Percentiles rank a stretch among this genome's conserved stretches.
Evolutionary conservation across 208 protist species (phyloP).

Genomic region (Leishmania tarentolae): DNA sequence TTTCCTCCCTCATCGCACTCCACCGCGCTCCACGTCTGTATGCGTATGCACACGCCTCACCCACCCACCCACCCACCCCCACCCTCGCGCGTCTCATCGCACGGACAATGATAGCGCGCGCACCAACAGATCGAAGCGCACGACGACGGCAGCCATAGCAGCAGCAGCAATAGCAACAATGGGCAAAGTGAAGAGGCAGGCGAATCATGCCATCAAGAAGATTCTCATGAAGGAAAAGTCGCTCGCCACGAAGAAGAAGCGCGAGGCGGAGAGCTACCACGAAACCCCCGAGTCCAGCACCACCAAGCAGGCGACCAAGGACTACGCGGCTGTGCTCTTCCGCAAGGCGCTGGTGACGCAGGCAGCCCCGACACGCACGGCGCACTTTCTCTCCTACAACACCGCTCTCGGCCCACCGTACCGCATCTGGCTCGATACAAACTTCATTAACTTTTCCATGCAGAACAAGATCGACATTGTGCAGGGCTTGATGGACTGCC

Average conservation of each 20-base stretch:
- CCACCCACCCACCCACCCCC: too few relatives aligned
- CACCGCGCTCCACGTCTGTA: neutral
- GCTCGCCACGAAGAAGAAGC: conserved; percentile 84
- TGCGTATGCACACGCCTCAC: neutral
- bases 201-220: conserved; percentile 86
- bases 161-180: conserved; percentile 28
- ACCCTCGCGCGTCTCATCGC: neutral
- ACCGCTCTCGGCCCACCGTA: conserved; percentile 97
- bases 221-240: conserved; percentile 93
- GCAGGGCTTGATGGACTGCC: conserved; percentile 98
- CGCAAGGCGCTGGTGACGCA: conserved; percentile 67
- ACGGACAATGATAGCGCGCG: neutral
- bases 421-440: conserved; percentile 99
- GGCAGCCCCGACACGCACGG: conserved; percentile 54
- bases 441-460: conserved; percentile 99
- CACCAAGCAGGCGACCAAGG: conserved; percentile 55
- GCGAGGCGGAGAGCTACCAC: conserved; percentile 80
- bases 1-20: neutral
- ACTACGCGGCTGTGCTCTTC: conserved; percentile 73
- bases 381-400: conserved; percentile 98
- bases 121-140: neutral
- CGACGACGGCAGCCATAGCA: neutral
- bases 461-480: conserved; percentile 99
- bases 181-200: conserved; percentile 77
- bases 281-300: conserved; percentile 35